These are phyloP conservation scores for Xylariaceae sp. DNA, from an alignment of 2,329 filamentous ascomycete genomes.

Conservation along the genomic window DNA sequence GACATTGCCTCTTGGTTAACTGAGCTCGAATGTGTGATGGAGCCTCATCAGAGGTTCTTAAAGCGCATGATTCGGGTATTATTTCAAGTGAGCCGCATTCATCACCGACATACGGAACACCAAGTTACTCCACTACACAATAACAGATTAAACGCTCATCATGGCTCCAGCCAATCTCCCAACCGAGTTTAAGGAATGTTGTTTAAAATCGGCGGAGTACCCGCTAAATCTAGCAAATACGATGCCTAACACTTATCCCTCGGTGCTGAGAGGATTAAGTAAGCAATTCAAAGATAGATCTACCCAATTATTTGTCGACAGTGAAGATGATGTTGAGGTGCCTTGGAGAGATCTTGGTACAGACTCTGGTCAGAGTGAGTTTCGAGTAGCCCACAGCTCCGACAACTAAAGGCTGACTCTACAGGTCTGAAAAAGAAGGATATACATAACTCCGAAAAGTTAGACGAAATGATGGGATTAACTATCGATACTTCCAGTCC, in stretches of 20 bases:
- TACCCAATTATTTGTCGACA: neutral
- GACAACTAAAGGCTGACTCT: neutral
- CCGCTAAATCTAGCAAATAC: neutral
- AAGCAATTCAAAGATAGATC: neutral
- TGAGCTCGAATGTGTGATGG: too few species aligned
- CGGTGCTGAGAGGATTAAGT: neutral
- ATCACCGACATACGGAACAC: neutral
- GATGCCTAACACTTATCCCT: neutral
- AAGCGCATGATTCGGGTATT: too few species aligned
- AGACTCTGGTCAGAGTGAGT: neutral
- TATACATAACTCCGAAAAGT: neutral
- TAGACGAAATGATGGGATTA: constrained; percentile 1
- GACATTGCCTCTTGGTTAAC: too few species aligned
- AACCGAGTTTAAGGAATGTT: neutral
- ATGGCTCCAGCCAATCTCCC: neutral
- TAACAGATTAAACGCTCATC: too few species aligned
- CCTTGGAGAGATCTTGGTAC: neutral
- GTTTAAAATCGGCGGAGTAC: neutral
- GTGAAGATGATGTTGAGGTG: neutral
- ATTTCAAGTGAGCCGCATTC: neutral
- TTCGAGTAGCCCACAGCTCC: neutral
- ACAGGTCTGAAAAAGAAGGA: neutral
- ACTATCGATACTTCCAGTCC: neutral
- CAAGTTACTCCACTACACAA: too few species aligned
- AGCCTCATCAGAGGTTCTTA: too few species aligned